A percentile compares a stretch with the other conserved stretches of the same genome.
Evolutionary conservation across 768 basidiomycete species (phyloP).

Genomic region (Hemileccinum rubropunctum): DNA sequence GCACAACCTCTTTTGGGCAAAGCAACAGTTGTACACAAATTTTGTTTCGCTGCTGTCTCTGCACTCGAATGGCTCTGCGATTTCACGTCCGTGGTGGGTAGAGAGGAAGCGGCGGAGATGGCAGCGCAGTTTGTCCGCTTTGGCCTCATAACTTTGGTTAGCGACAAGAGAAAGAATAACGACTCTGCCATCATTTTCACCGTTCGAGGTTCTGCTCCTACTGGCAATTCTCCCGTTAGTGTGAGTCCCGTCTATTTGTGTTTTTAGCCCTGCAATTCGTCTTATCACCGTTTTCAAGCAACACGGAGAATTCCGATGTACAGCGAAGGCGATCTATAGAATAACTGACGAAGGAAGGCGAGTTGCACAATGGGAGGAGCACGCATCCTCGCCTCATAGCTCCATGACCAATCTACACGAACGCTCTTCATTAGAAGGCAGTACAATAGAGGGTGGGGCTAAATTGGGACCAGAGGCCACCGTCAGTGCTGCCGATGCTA

Average conservation of each 20-base stretch:
- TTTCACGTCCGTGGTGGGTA: constrained; percentile 91
- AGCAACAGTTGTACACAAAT: constrained; percentile 48
- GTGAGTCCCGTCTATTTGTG: constrained; percentile 40
- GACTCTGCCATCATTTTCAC: constrained; percentile 93
- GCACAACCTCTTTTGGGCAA: constrained; percentile 51
- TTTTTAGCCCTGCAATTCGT: not conserved
- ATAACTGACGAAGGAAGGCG: constrained; percentile 90
- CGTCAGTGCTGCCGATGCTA: constrained; percentile 45
- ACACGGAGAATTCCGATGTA: constrained; percentile 95
- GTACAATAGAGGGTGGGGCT: constrained; percentile 20
- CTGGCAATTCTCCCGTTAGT: constrained; percentile 70
- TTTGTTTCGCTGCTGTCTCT: constrained; percentile 82
- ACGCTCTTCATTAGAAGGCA: constrained; percentile 57
- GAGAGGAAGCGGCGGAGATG: constrained; percentile 97
- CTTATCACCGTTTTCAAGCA: constrained; percentile 46
- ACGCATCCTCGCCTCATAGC: constrained; percentile 54
- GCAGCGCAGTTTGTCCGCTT: constrained; percentile 97
- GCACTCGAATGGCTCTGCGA: constrained; percentile 98
- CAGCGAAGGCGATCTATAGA: constrained; percentile 91
- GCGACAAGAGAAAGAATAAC: constrained; percentile 88
- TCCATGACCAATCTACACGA: constrained; percentile 64
- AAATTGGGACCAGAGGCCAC: constrained; percentile 27
- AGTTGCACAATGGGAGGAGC: constrained; percentile 79
- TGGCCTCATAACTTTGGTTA: constrained; percentile 83
- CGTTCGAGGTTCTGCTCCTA: constrained; percentile 76